Evolutionary conservation across 768 basidiomycete species (phyloP), one percentile per base, ranked within the genome.

Genomic region (Boletus sp.): DNA sequence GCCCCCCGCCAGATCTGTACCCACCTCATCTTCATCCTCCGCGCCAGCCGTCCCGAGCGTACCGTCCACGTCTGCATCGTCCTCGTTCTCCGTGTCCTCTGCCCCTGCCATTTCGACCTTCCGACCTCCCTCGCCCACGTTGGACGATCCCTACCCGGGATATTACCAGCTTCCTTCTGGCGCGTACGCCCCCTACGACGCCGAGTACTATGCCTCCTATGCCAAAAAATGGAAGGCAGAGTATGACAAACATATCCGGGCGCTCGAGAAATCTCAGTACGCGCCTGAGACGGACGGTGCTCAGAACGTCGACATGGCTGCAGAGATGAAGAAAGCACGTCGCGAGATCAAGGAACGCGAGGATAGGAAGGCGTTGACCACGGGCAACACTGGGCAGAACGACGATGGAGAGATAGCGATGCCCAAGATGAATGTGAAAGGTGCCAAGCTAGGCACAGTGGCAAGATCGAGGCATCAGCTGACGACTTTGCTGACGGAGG

Each of bases 111-210:
- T 93, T 11, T 80, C 86, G 6, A 83, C 82, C 44, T 92, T 86
- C 61, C 76, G 81, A 41, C 83, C 86, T 0, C 92, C 90, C 1
- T 84, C 87, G 50, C 92, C 92, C 1, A 87, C 85, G 7, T 81
- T 83, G 4, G 77, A 77, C 7, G 92, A 94, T 66, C 82, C 83
- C 15, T 92, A 92, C 69, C 92, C 92, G 1, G 92, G 92, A 7
- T 94, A 94, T 74, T 93, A 94, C 63, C 85, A 87, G 52, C 79
- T 89, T 18, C 90, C 92, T 0, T 87, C 89, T 7, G 92, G 92
- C 17, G 71, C 79, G 35, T 95, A 92, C 85, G 87, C 83, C 28
- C 83, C 85, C 0, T 80, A 93, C 65, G 90, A 94, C 50, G 71
- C 82, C 1, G 78, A 67, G 33, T 90, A 89, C 70, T 94, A 89